These are phyloP conservation scores for Sporothrix mexicana DNA, from an alignment of 2,329 filamentous ascomycete genomes.

Conservation along the genomic window DNA sequence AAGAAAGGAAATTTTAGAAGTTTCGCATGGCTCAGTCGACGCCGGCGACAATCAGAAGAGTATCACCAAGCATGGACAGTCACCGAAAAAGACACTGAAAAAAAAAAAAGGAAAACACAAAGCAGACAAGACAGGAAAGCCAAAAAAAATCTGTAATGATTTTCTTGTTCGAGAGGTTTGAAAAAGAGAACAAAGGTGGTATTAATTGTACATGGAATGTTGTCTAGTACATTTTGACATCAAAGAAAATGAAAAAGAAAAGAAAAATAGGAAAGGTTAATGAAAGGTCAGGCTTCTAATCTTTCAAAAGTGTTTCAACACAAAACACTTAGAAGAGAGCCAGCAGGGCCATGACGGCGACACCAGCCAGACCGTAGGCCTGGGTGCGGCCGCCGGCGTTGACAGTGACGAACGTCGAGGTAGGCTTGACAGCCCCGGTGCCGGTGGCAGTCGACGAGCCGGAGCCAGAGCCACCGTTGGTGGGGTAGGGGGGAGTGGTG, in stretches of 20 bases:
- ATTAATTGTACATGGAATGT: constrained; percentile 33
- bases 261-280: background rate
- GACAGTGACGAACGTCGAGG: constrained; percentile 45
- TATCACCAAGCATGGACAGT: background rate
- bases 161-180: background rate
- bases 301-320: too few relatives aligned
- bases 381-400: constrained; percentile 49
- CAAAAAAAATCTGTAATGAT: background rate
- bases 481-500: constrained; percentile 4
- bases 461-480: constrained; percentile 38
- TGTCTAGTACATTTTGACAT: constrained; percentile 43
- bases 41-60: background rate
- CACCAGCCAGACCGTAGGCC: constrained; percentile 50
- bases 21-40: constrained; percentile 12
- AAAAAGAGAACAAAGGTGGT: constrained; percentile 27
- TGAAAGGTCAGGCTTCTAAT: constrained; percentile 12
- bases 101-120: constrained; percentile 16
- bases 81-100: constrained; percentile 16
- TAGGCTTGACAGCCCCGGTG: constrained; percentile 44
- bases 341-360: constrained; percentile 53
- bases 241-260: constrained; percentile 34
- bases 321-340: constrained; percentile 52
- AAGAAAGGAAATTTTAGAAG: constrained; percentile 50
- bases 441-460: constrained; percentile 38
- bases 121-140: background rate